Base-by-base conservation (phyloP, 768 basidiomycete species). In the Boletus barrowsii region DNA sequence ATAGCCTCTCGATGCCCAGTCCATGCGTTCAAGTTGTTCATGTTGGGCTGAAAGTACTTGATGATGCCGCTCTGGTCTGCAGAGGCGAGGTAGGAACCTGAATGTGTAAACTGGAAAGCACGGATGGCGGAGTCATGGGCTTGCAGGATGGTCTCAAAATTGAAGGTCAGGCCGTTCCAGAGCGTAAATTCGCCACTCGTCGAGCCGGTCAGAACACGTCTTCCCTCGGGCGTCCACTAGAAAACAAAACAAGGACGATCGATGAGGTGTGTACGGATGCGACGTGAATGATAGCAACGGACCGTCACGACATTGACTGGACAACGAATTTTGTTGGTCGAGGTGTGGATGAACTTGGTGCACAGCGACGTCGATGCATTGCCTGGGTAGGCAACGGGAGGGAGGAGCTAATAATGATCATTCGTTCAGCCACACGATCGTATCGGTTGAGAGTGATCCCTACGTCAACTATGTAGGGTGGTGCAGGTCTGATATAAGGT, bases 141-240 rank as follows among this genome's bases (percentile, higher is more conserved):
- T 73, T 98, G 96, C n/a, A 98, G 82, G 61, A 99, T 98, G 0
- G 96, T 97, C 72, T 99, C 97, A 66, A 98, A 99, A 74, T 98
- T 99, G 84, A 98, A 99, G 0, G 97, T 98, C 22, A 96, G 79
- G 26, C 96, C 96, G 61, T 99, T 99, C 97, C 97, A 98, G 7
- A 98, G 81, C 1, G 96, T 98, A 72, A 99, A 98, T 73, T 98
- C 97, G 44, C 97, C 97, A 57, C 89, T 93, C 20, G 94, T 93
- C 11, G 94, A 95, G 17, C 97, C 97, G 3, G 97, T 98, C 44
- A 98, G 75, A 20, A 98, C 79, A 3, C 97, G 86, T 32, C 97
- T 82, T 51, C 88, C 93, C 74, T 98, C 96, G 2, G 97, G 97
- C 17, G 95, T 98, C 93, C 96, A 99, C 93, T 98, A 58, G 26